Conservation (phyloP, 805 yeast genomes). For the Kluyveromyces dobzhanskii region DNA sequence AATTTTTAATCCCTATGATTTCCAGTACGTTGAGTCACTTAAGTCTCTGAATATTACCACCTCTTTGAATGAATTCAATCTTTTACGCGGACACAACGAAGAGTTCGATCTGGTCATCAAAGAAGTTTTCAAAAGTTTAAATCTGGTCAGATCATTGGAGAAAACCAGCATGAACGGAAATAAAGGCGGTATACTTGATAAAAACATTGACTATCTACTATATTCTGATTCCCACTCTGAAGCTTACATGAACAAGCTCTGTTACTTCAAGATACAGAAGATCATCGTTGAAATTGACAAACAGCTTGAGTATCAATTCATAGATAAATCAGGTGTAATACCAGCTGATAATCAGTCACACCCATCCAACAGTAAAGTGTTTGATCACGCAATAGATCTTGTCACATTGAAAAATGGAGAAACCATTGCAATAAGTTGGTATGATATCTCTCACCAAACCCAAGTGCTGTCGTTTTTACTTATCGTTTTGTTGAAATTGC, state of each 20-base stretch:
- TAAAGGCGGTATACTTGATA: conserved; percentile 17
- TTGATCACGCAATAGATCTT: conserved; percentile 29
- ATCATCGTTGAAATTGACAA: conserved; percentile 27
- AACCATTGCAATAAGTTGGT: conserved; percentile 30
- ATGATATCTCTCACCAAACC: conserved; percentile 31
- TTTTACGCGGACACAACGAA: conserved; percentile 30
- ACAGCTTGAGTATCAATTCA: conserved; percentile 29
- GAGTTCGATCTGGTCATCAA: conserved; percentile 30
- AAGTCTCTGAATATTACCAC: conserved; percentile 29
- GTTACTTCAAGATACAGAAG: conserved; percentile 28
- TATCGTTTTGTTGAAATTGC: conserved; percentile 25
- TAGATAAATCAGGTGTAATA: conserved; percentile 28
- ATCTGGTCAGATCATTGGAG: conserved; percentile 19
- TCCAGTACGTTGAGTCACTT: conserved; percentile 29
- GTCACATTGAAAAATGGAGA: conserved; percentile 22
- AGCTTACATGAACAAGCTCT: conserved; percentile 13
- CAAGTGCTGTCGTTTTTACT: conserved; percentile 29
- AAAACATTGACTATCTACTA: conserved; percentile 22
- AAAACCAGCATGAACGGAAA: conserved; percentile 15
- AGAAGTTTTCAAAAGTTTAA: conserved; percentile 28
- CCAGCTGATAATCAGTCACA: conserved; percentile 27
- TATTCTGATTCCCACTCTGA: conserved; percentile 21
- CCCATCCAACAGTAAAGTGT: conserved; percentile 25
- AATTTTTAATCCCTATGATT: conserved; percentile 28
- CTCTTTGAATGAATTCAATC: conserved; percentile 28